Evolutionary conservation across 805 yeast species (phyloP), one percentile per base, ranked within the genome.

Genomic region (Candida pseudofarinosa): DNA sequence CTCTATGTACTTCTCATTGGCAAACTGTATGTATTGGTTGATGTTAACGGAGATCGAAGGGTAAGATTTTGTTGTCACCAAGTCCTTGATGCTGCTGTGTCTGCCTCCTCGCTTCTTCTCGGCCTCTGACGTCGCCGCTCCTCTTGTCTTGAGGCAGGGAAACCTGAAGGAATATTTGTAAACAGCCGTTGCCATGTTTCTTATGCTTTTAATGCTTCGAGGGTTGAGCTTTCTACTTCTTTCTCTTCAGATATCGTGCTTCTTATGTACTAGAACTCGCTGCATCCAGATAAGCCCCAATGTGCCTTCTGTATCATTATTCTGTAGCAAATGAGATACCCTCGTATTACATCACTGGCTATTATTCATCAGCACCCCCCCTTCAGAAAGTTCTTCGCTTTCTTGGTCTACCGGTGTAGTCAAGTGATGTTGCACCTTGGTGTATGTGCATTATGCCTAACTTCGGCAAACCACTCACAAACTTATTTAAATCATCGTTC

Each of bases 31-130:
- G 4, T 34, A 35, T 13, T 26, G 20, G 26, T 35, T 37, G n/a
- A 35, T 33, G 33, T 45, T 42, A 2, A 42, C 41, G 13, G 46
- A 42, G 7, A 40, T 19, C 12, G 38, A 42, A 2, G 49, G 49
- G 33, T 35, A 45, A 2, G 49, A 45, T 15, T 35, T 34, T 4
- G 37, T 20, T 5, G 46, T 34, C 16, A 40, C 37, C 19, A 42
- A 39, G 13, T 20, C 36, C 23, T 39, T 39, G 4, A 39, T 33
- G 19, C 19, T 37, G 28, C 19, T 18, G 10, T 8, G n/a, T 32
- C 34, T 14, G 34, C 14, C 14, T n/a, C n/a, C n/a, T 32, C 34
- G 6, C 26, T 37, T 37, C 32, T 37, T 37, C 17, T 26, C 19
- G 13, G 32, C 13, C 30, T 44, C 34, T 23, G 28, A 23, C 10